Percentiles rank a stretch among this genome's conserved stretches.
phyloP scores from a whole-genome alignment of 208 protist genomes.

The Crithidia expoeki region DNA sequence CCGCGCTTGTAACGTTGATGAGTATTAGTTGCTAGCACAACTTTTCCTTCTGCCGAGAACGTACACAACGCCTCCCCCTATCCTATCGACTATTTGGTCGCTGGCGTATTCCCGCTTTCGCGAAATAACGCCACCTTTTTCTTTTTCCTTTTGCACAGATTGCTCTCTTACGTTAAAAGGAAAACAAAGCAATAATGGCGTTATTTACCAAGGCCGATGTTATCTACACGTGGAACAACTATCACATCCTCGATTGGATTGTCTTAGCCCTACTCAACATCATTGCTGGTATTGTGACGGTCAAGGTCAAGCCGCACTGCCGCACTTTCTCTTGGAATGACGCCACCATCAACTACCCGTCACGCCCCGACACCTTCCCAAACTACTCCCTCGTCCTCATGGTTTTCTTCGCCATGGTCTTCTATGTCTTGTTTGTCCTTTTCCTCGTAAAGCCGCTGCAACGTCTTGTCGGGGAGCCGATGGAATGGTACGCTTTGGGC shows the following conservation, averaged over 20 bases:
- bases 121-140: too few species aligned
- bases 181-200: neutral
- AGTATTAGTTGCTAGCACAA: too few species aligned
- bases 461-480: slow-evolving; percentile 31
- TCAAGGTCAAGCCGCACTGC: slow-evolving; percentile 48
- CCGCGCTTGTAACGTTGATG: too few species aligned
- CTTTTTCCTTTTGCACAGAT: neutral
- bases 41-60: too few species aligned
- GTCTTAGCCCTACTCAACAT: slow-evolving; percentile 32
- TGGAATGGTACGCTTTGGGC: slow-evolving; percentile 23
- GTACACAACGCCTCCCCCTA: too few species aligned
- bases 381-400: slow-evolving; percentile 59
- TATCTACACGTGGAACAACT: slow-evolving; percentile 34
- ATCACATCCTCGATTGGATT: slow-evolving; percentile 60
- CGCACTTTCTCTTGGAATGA: slow-evolving; percentile 79
- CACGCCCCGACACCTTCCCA: slow-evolving; percentile 59
- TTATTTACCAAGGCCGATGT: slow-evolving; percentile 8
- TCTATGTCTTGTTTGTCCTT: slow-evolving; percentile 50
- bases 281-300: slow-evolving; percentile 8
- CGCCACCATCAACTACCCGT: slow-evolving; percentile 63
- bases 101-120: too few species aligned
- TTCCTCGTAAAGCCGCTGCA: slow-evolving; percentile 42
- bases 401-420: slow-evolving; percentile 29
- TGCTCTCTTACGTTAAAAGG: neutral
- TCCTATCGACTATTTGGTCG: too few species aligned